Conservation (phyloP, 768 basidiomycete species). For the Scleroderma citrinum region DNA sequence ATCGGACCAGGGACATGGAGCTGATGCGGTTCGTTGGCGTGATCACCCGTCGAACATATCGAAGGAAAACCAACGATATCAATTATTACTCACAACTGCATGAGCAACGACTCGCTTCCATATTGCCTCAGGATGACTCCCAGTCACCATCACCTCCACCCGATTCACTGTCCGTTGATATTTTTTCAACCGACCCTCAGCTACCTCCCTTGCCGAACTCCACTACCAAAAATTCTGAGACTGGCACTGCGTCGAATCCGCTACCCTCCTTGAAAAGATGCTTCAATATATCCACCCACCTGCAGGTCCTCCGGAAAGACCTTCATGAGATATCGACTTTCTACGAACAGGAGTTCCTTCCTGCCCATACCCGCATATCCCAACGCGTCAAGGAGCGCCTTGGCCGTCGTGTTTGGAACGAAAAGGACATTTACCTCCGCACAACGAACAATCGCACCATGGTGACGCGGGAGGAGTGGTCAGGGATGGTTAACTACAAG, state of each 20-base stretch:
- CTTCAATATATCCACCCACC: constrained; percentile 51
- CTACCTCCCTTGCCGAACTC: neutral
- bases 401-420: constrained; percentile 71
- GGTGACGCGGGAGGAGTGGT: constrained; percentile 45
- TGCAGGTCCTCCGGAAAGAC: constrained; percentile 51
- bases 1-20: constrained; percentile 50
- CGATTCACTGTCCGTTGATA: too few species aligned
- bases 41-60: constrained; percentile 41
- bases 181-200: neutral
- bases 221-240: constrained; percentile 8
- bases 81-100: constrained; percentile 34
- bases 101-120: constrained; percentile 4
- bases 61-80: constrained; percentile 45
- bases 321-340: constrained; percentile 44
- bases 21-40: constrained; percentile 55
- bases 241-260: constrained; percentile 23
- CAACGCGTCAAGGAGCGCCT: constrained; percentile 69
- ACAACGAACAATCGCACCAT: constrained; percentile 23
- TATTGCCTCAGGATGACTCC: constrained; percentile 5
- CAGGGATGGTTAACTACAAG: constrained; percentile 43
- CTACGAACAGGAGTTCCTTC: constrained; percentile 30
- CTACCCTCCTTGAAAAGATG: constrained; percentile 20
- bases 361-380: constrained; percentile 43
- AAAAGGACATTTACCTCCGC: constrained; percentile 50
- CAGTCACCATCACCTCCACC: constrained; percentile 17